Conservation (phyloP, 305 asterid genomes). For the Fraxinus angustifolia region DNA sequence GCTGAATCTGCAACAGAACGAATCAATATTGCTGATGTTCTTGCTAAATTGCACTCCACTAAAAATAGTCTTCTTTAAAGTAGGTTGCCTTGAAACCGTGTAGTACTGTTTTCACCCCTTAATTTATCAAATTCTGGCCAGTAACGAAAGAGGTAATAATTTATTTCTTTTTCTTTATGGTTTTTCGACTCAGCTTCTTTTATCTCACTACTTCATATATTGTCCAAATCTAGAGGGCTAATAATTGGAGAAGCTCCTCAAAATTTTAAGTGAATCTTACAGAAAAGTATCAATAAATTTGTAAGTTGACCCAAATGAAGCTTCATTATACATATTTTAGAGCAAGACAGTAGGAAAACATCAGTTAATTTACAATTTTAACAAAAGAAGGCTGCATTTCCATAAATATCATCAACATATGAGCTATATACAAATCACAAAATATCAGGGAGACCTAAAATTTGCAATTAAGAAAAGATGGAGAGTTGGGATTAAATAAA, state of each 20-base stretch:
- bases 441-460: neutral
- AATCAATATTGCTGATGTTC: conserved; percentile 21
- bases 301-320: neutral
- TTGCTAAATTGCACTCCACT: conserved; percentile 5
- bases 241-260: neutral
- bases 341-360: neutral
- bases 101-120: neutral
- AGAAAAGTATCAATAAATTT: neutral
- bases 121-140: neutral
- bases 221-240: neutral
- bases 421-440: neutral
- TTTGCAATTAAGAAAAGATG: neutral
- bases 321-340: neutral
- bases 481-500: neutral
- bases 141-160: neutral
- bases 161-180: neutral
- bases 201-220: neutral
- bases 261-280: neutral
- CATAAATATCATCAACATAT: neutral
- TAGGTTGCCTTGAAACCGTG: neutral
- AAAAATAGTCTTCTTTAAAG: conserved; percentile 12
- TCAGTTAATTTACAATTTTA: neutral
- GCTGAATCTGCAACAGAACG: conserved; percentile 19
- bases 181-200: neutral
- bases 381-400: neutral